Conservation (phyloP, 768 basidiomycete genomes). For the Boletus edulis region DNA sequence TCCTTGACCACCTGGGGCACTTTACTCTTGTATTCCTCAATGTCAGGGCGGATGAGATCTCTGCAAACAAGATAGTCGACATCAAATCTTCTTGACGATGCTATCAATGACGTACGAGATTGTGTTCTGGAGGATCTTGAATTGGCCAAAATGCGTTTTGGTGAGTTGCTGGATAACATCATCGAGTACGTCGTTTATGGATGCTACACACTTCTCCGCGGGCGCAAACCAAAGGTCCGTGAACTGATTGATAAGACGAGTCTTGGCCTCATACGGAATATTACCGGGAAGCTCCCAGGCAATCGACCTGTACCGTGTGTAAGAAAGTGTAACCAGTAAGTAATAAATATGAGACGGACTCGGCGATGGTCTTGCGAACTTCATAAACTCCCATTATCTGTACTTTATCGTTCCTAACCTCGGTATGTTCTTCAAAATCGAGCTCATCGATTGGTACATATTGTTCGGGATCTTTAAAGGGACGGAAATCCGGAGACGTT, state of each 20-base stretch:
- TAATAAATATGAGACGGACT: slow-evolving; percentile 24
- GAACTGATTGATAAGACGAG: slow-evolving; percentile 33
- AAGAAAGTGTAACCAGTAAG: not conserved
- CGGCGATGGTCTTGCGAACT: slow-evolving; percentile 33
- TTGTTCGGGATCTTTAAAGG: slow-evolving; percentile 17
- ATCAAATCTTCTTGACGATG: not conserved
- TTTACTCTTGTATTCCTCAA: slow-evolving; percentile 26
- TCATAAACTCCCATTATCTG: slow-evolving; percentile 30
- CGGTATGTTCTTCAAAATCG: slow-evolving; percentile 2
- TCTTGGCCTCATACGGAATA: slow-evolving; percentile 41
- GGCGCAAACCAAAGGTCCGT: slow-evolving; percentile 38
- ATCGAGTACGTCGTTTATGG: slow-evolving; percentile 31
- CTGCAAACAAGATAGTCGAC: slow-evolving; percentile 18
- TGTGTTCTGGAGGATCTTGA: slow-evolving; percentile 32
- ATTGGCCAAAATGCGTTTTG: slow-evolving; percentile 39
- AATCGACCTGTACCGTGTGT: slow-evolving; percentile 30
- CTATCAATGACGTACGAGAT: slow-evolving; percentile 32
- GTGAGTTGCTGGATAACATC: slow-evolving; percentile 30
- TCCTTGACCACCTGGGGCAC: slow-evolving; percentile 30
- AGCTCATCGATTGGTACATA: slow-evolving; percentile 9
- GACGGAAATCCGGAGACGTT: slow-evolving; percentile 44
- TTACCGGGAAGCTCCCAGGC: slow-evolving; percentile 44
- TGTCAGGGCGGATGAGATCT: slow-evolving; percentile 23
- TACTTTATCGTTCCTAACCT: not conserved
- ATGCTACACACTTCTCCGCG: slow-evolving; percentile 33